Evolutionary conservation across 2,329 filamentous ascomycete species (phyloP), one percentile per base, ranked within the genome.

Genomic region (Penicillium sp.): DNA sequence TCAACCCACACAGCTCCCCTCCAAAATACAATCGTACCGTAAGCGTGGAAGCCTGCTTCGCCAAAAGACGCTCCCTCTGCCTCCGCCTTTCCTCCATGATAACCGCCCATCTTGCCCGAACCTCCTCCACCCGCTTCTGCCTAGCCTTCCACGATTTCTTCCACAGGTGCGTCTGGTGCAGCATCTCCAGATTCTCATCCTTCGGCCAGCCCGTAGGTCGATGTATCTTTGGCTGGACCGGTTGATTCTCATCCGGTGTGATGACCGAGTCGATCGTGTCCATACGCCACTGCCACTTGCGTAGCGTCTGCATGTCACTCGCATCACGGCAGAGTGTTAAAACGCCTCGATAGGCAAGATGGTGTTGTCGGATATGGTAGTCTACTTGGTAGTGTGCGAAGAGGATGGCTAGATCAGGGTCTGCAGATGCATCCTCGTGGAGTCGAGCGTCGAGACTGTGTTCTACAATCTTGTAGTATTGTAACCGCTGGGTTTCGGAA

Each of bases 291-390:
- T 67, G 62, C 69, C 71, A 73, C 29, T 58, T 39, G 11, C 62
- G 63, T 13, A 72, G 39, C 6, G 69, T 61, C 8, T 66, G 59
- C 45, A 72, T 51, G 27, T 75, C 72, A 1, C 61, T 53, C 11
- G 60, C 57, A 23, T 69, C 62, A 14, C 71, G 70, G 47, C 72
- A 74, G n/a, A 74, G 47, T 1, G 60, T 62, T 8, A 74, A 33
- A 10, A 66, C 37, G 1, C 68, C 66, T 3, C 67, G 60, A 2
- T 61, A 58, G 2, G 56, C 29, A 23, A 70, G 59, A 29, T 67
- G 67, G 43, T 74, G 72, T 21, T 72, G 64, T 14, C 69, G 68
- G 21, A 75, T 67, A 48, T 75, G 72, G n/a, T 63, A 70, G 43
- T 73, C 71, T 4, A 72, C 61, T 16, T 62, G 61, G 43, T 73